Percentiles rank a stretch among this genome's conserved stretches.
These are phyloP conservation scores for Podaxis sp. DNA, from an alignment of 768 basidiomycete genomes.

Conservation along the genomic window DNA sequence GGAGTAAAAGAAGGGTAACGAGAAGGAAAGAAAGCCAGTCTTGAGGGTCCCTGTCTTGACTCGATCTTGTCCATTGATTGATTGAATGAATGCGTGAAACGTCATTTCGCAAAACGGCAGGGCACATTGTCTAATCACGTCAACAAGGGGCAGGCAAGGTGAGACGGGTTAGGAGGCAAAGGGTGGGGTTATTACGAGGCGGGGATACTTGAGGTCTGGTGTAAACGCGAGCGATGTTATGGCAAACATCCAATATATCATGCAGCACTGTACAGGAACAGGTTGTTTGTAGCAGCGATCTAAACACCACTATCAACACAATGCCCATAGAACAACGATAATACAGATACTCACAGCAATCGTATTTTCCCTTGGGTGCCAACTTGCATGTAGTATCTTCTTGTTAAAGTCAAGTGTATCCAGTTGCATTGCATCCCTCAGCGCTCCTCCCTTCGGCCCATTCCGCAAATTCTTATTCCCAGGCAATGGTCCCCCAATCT, in stretches of 20 bases:
- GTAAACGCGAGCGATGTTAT: neutral
- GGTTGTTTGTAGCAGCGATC: conserved; percentile 97
- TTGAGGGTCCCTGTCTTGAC: neutral
- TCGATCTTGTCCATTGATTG: conserved; percentile 14
- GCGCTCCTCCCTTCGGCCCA: conserved; percentile 61
- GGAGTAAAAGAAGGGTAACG: neutral
- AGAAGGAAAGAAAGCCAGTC: neutral
- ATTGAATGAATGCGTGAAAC: conserved; percentile 6
- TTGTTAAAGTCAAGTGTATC: conserved; percentile 92
- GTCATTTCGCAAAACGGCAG: conserved; percentile 1
- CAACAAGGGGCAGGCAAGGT: neutral
- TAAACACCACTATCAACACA: conserved; percentile 27
- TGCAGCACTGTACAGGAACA: conserved; percentile 82
- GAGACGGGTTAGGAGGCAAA: neutral
- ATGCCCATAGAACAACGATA: neutral
- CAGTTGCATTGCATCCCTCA: conserved; percentile 85
- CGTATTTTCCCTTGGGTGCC: conserved; percentile 98
- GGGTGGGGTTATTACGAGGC: neutral
- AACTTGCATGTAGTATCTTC: conserved; percentile 94
- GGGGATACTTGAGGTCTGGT: neutral
- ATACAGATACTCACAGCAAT: conserved; percentile 71
- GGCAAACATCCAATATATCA: conserved; percentile 31
- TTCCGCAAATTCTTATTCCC: conserved; percentile 74
- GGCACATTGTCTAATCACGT: conserved; percentile 11
- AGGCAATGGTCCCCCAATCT: conserved; percentile 86